These are phyloP conservation scores for Diaporthe longicolla DNA, from an alignment of 2,329 filamentous ascomycete genomes.

Conservation along the genomic window DNA sequence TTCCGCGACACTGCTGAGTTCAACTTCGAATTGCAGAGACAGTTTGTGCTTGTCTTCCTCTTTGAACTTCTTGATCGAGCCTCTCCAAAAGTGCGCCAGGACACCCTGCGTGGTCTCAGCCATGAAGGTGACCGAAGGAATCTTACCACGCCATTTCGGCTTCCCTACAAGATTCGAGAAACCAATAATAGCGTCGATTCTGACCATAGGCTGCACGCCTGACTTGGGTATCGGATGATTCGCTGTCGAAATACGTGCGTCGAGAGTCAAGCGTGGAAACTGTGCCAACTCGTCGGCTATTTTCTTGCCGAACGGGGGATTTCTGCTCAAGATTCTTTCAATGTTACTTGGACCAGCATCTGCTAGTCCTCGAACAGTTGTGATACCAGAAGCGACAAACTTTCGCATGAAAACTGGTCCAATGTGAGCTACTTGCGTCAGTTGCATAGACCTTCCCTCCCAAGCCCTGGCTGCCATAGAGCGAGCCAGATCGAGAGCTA, in stretches of 20 bases:
- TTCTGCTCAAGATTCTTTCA: conserved; percentile 81
- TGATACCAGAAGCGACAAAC: conserved; percentile 79
- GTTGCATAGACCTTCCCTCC: conserved; percentile 85
- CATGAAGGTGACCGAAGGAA: conserved; percentile 80
- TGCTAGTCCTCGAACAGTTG: conserved; percentile 78
- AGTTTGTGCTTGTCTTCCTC: conserved; percentile 63
- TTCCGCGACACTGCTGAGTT: conserved; percentile 67
- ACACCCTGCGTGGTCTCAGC: conserved; percentile 78
- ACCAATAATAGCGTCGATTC: conserved; percentile 76
- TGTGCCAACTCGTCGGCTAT: conserved; percentile 73
- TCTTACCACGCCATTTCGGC: conserved; percentile 73
- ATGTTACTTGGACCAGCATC: conserved; percentile 78
- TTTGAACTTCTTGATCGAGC: conserved; percentile 75
- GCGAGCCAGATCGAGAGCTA: conserved; percentile 82
- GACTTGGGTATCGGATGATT: neutral
- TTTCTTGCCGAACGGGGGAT: conserved; percentile 85
- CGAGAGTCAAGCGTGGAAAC: conserved; percentile 75
- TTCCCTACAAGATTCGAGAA: conserved; percentile 77
- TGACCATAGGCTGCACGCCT: conserved; percentile 58
- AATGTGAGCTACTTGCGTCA: conserved; percentile 86
- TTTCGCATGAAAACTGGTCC: conserved; percentile 83
- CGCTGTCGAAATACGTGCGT: conserved; percentile 41
- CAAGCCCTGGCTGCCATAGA: conserved; percentile 82
- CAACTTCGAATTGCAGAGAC: conserved; percentile 71
- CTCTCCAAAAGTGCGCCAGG: conserved; percentile 77